Base-by-base conservation (phyloP, 1,284 basidiomycete genomes). In the Cryptococcus floricola region DNA sequence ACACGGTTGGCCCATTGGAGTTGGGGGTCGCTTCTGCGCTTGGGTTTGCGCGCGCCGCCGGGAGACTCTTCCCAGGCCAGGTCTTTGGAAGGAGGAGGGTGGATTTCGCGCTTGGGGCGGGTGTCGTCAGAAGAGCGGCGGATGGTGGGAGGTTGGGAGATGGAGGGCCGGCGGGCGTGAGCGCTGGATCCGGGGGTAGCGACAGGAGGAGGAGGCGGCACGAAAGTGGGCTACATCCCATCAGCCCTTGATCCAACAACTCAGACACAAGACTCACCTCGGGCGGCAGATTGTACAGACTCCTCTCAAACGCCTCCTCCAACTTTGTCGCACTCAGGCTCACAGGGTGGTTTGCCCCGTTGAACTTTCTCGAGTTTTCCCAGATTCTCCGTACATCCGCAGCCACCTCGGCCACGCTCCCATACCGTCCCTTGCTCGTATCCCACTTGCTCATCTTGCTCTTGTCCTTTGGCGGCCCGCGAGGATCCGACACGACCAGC, bases 81-180 rank as follows among this genome's bases (percentile, higher is more conserved):
- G 67, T 98, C 95, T 75, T 92, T 93, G 0, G 92, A 87, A 14
- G 92, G 87, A 18, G 94, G 94, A 12, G 94, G 91, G 68, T 97
- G 93, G 41, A 97, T 94, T 75, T 98, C 95, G 52, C 95, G 89
- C 79, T 97, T 97, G 0, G 95, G 95, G 19, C 95, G 85, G 28
- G 77, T 78, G 59, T 84, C 78, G 45, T 76, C 75, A n/a, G 78
- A 77, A 12, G 75, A 76, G 7, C 76, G 71, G 25, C 76, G 73
- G 38, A 74, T 71, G 28, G 64, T 65, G 6, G 76, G 76, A 8
- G 70, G 64, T 53, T 75, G 74, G 2, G 73, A 73, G 43, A 75
- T 59, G 25, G 71, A 74, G 9, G 63, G 62, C 28, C 73, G 66
- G 25, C 70, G 69, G 27, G 64, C 56, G 27, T 58, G 58, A 3